phyloP scores from a whole-genome alignment of 1,284 basidiomycete genomes.

The Pseudozyma thailandica region DNA sequence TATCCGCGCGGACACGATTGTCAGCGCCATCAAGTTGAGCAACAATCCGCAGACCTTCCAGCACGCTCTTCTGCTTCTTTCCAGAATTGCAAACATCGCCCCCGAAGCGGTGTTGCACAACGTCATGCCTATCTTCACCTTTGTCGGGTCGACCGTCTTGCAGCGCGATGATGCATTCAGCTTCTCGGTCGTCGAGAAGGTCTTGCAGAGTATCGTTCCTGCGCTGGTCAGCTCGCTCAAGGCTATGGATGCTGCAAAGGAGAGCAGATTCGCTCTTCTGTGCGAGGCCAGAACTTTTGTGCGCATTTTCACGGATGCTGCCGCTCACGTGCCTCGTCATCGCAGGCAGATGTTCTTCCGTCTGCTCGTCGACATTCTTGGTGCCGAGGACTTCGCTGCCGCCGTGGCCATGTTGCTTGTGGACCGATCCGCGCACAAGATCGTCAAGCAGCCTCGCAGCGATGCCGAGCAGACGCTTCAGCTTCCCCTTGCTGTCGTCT shows the following conservation, averaged over 20 bases:
- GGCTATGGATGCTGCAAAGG: conserved; percentile 50
- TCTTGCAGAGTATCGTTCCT: conserved; percentile 90
- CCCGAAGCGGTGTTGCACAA: conserved; percentile 93
- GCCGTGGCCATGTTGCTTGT: conserved; percentile 86
- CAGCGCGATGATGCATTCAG: conserved; percentile 96
- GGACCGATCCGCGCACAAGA: conserved; percentile 81
- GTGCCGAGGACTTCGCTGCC: conserved; percentile 81
- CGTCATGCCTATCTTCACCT: conserved; percentile 98
- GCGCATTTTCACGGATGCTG: conserved; percentile 87
- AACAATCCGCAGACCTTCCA: conserved; percentile 94
- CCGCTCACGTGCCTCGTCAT: conserved; percentile 86
- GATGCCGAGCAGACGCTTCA: conserved; percentile 71
- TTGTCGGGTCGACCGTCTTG: conserved; percentile 96
- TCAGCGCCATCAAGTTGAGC: conserved; percentile 70
- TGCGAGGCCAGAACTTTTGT: conserved; percentile 74
- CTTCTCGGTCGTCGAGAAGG: conserved; percentile 94
- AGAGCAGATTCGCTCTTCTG: conserved; percentile 43
- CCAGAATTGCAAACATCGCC: conserved; percentile 82
- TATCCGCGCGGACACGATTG: conserved; percentile 59
- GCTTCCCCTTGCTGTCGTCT: conserved; percentile 74
- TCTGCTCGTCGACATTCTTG: conserved; percentile 87
- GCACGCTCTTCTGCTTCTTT: conserved; percentile 89
- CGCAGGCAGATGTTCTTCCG: conserved; percentile 89
- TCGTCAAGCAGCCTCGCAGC: conserved; percentile 73
- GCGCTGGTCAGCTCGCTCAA: conserved; percentile 76